phyloP scores from a whole-genome alignment of 1,139 yeast genomes.

The Suhomyces anneliseae region DNA sequence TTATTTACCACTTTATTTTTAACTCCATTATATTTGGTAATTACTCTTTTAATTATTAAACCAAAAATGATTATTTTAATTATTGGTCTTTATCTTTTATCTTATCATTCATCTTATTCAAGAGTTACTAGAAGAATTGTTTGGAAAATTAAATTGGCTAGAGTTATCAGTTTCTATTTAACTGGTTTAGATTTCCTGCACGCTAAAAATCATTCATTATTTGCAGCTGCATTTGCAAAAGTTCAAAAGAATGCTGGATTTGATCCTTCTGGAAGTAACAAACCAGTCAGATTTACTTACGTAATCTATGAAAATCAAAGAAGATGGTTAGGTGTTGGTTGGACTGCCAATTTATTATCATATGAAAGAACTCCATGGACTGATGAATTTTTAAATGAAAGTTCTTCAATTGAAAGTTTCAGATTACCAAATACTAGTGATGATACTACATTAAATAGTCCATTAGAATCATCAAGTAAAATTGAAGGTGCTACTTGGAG shows the following conservation, averaged over 20 bases:
- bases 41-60: constrained; percentile 64
- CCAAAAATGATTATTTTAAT: constrained; percentile 69
- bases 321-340: constrained; percentile 96
- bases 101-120: constrained; percentile 86
- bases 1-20: constrained; percentile 80
- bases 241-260: constrained; percentile 53
- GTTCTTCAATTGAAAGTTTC: constrained; percentile 73
- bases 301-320: constrained; percentile 96
- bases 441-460: constrained; percentile 31
- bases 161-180: constrained; percentile 72
- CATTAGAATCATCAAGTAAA: constrained; percentile 38
- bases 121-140: constrained; percentile 75
- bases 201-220: constrained; percentile 46
- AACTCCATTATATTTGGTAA: constrained; percentile 77
- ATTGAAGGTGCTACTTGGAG: constrained; percentile 79
- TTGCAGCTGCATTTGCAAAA: constrained; percentile 60
- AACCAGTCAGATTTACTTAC: constrained; percentile 84
- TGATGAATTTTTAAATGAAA: constrained; percentile 88
- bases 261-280: constrained; percentile 25
- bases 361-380: constrained; percentile 98
- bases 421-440: constrained; percentile 68
- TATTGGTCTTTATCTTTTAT: constrained; percentile 62
- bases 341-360: constrained; percentile 89
- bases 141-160: constrained; percentile 76
- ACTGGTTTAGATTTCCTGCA: constrained; percentile 85